phyloP scores from a whole-genome alignment of 768 basidiomycete species.

The Infundibulicybe gibba region DNA sequence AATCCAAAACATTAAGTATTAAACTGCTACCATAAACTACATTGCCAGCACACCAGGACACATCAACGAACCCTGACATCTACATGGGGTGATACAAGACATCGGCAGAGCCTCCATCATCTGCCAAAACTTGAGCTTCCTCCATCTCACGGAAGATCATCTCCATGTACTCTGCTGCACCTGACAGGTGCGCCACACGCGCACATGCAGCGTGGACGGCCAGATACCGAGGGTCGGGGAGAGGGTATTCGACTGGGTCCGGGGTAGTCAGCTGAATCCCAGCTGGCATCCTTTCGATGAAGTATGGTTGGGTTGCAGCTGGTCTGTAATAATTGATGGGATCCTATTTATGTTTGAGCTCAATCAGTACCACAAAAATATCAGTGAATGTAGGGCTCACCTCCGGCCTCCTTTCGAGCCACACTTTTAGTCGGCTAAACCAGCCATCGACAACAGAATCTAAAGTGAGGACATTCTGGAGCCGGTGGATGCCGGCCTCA shows the following conservation, averaged over 20 bases:
- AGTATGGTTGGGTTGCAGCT: background rate
- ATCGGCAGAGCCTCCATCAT: slow-evolving; percentile 16
- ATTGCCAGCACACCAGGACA: too few species aligned
- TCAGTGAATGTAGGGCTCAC: slow-evolving; percentile 9
- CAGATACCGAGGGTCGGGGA: slow-evolving; percentile 24
- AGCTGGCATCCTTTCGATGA: background rate
- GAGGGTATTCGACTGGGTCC: slow-evolving; percentile 7
- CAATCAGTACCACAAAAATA: slow-evolving; percentile 3
- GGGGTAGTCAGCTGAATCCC: background rate
- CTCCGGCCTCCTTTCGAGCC: background rate
- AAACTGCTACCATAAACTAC: too few species aligned
- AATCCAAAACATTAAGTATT: too few species aligned
- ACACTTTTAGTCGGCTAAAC: too few species aligned
- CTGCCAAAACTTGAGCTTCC: slow-evolving; percentile 11
- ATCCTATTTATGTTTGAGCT: slow-evolving; percentile 2
- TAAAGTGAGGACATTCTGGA: slow-evolving; percentile 18
- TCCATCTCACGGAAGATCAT: slow-evolving; percentile 16
- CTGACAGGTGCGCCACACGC: slow-evolving; percentile 25
- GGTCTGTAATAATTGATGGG: slow-evolving; percentile 4
- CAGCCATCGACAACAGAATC: too few species aligned
- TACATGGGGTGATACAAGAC: slow-evolving; percentile 9
- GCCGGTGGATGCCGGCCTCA: slow-evolving; percentile 19
- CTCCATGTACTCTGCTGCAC: slow-evolving; percentile 23
- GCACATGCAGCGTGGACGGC: slow-evolving; percentile 28
- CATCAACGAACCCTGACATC: too few species aligned